Percentiles rank a stretch among this genome's conserved stretches.
These are phyloP conservation scores for Dinochytrium kinnereticum DNA, from an alignment of 371 early-diverging fungal genomes.

Conservation along the genomic window DNA sequence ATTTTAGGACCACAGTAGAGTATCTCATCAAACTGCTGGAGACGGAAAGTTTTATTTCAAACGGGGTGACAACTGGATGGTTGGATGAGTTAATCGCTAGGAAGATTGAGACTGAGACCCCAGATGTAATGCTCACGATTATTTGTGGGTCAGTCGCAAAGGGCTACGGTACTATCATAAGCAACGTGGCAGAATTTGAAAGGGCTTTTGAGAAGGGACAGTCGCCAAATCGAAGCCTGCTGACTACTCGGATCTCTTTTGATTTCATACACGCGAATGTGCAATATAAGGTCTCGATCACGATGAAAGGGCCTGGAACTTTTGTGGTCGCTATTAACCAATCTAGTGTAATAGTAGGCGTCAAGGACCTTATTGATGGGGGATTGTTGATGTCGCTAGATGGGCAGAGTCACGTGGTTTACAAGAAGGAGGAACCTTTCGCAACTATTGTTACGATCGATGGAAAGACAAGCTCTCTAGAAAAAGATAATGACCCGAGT, in stretches of 20 bases:
- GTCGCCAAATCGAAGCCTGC: conserved; percentile 74
- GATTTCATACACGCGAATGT: conserved; percentile 91
- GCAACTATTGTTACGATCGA: conserved; percentile 90
- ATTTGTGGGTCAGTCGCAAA: conserved; percentile 92
- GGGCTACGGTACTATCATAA: conserved; percentile 71
- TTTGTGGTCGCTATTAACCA: conserved; percentile 85
- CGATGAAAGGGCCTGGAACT: conserved; percentile 78
- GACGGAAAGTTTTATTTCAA: conserved; percentile 84
- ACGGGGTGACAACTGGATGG: conserved; percentile 95
- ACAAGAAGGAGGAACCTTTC: conserved; percentile 87
- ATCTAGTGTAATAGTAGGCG: conserved; percentile 75
- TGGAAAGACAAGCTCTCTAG: conserved; percentile 89
- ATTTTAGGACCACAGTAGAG: conserved; percentile 98
- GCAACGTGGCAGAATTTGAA: conserved; percentile 75
- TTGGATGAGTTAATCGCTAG: conserved; percentile 90
- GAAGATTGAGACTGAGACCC: conserved; percentile 88
- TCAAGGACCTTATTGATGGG: conserved; percentile 87
- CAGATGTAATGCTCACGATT: conserved; percentile 86
- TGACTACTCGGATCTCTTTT: conserved; percentile 76
- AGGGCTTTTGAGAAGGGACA: conserved; percentile 83
- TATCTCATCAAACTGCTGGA: conserved; percentile 94
- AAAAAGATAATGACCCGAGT: conserved; percentile 95
- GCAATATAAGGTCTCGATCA: conserved; percentile 84
- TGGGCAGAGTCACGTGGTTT: conserved; percentile 88
- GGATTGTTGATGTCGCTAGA: conserved; percentile 88